phyloP scores from a whole-genome alignment of 495 filamentous ascomycete species.

The Usnea hakonensis region DNA sequence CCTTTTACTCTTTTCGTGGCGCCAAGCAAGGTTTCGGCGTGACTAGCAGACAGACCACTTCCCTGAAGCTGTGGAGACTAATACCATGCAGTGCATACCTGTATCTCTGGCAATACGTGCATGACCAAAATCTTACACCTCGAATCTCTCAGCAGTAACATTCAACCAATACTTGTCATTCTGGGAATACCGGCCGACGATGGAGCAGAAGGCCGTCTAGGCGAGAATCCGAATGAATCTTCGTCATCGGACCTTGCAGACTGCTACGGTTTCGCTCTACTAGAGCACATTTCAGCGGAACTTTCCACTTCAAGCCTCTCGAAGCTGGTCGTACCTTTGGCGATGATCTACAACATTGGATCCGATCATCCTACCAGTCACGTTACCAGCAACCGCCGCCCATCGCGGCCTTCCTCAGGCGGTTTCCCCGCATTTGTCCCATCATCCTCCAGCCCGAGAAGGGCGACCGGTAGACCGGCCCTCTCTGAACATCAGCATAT shows the following conservation, averaged over 20 bases:
- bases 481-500: conserved; percentile 40
- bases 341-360: conserved; percentile 46
- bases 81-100: conserved; percentile 56
- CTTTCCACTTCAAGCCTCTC: conserved; percentile 62
- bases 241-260: conserved; percentile 1
- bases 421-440: conserved; percentile 11
- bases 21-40: background rate
- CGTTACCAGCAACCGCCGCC: conserved; percentile 10
- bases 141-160: conserved; percentile 51
- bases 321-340: conserved; percentile 67
- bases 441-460: conserved; percentile 27
- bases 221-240: background rate
- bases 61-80: conserved; percentile 11
- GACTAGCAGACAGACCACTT: background rate
- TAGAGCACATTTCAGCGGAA: conserved; percentile 62
- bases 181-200: conserved; percentile 36
- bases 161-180: conserved; percentile 67
- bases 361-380: conserved; percentile 16
- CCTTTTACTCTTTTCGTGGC: conserved; percentile 11
- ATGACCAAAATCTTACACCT: conserved; percentile 60
- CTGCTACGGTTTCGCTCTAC: conserved; percentile 48
- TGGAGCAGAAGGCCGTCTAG: background rate
- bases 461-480: conserved; percentile 34
- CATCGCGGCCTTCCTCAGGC: conserved; percentile 25
- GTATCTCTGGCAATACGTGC: conserved; percentile 61